Conservation (phyloP, 805 yeast genomes). For the Teunomyces gatunensis region DNA sequence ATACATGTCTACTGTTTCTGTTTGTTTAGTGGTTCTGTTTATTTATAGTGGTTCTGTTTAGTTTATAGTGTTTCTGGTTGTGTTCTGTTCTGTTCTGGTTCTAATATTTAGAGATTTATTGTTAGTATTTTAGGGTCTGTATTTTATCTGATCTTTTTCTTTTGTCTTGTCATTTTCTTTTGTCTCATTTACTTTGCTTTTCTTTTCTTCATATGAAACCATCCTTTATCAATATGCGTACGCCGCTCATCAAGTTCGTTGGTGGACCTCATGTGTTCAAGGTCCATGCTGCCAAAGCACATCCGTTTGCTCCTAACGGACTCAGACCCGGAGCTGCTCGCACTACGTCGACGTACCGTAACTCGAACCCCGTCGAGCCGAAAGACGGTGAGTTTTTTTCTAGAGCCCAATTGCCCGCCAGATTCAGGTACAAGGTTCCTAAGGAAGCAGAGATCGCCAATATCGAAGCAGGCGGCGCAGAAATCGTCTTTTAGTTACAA, state of each 20-base stretch:
- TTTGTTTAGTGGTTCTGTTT: no score
- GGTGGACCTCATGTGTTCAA: conserved; percentile 68
- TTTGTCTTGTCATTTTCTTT: no score
- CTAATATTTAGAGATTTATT: no score
- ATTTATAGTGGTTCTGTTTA: no score
- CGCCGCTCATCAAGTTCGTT: conserved; percentile 80
- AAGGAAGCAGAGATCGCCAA: conserved; percentile 72
- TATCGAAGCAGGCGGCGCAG: conserved; percentile 84
- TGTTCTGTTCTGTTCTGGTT: no score
- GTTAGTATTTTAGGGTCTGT: no score
- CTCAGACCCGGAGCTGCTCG: conserved; percentile 31
- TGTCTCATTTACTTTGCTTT: no score
- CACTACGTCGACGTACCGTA: conserved; percentile 13
- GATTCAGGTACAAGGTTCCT: conserved; percentile 67
- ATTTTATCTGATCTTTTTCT: no score
- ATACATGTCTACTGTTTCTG: no score
- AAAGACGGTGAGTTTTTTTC: conserved; percentile 46
- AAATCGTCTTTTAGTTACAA: conserved; percentile 38
- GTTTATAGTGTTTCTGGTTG: no score
- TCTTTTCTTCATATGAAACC: conserved; percentile 35
- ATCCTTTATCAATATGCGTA: conserved; percentile 32
- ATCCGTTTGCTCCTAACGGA: conserved; percentile 45
- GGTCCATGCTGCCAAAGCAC: conserved; percentile 28
- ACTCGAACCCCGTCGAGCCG: conserved; percentile 39
- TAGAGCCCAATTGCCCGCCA: conserved; percentile 64